Conservation (phyloP, 345 rosid species). For the Lepidium africanum region DNA sequence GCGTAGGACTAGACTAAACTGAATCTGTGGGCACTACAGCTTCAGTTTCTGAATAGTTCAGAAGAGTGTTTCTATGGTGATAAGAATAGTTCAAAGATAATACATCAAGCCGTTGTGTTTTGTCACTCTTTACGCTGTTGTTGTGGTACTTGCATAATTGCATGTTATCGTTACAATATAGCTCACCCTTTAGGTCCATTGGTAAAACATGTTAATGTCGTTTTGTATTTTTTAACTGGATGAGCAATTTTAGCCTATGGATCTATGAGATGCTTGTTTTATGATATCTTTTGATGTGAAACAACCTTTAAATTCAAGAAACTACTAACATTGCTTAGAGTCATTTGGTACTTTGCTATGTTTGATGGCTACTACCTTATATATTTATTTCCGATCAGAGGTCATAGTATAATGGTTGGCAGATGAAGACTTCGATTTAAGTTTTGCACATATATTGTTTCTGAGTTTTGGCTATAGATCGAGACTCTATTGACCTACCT, state of each 20-base stretch:
- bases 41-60: not conserved
- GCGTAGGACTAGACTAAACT: not conserved
- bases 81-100: not conserved
- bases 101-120: not conserved
- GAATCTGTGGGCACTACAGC: not conserved
- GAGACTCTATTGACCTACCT: not conserved
- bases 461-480: not conserved
- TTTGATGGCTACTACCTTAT: not conserved
- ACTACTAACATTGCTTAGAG: not conserved
- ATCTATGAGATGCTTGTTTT: not conserved
- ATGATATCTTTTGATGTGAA: not conserved
- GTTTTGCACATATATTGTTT: not conserved
- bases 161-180: not conserved
- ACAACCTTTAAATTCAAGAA: not conserved
- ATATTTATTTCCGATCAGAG: not conserved
- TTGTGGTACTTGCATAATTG: not conserved
- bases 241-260: not conserved
- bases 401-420: not conserved
- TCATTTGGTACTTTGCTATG: slow-evolving; percentile 1
- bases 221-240: not conserved
- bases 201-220: not conserved
- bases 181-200: not conserved
- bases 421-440: not conserved
- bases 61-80: not conserved
- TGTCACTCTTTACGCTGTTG: not conserved